Evolutionary conservation across 495 filamentous ascomycete genomes (phyloP).

Genomic region (Podospora pseudocomata): DNA sequence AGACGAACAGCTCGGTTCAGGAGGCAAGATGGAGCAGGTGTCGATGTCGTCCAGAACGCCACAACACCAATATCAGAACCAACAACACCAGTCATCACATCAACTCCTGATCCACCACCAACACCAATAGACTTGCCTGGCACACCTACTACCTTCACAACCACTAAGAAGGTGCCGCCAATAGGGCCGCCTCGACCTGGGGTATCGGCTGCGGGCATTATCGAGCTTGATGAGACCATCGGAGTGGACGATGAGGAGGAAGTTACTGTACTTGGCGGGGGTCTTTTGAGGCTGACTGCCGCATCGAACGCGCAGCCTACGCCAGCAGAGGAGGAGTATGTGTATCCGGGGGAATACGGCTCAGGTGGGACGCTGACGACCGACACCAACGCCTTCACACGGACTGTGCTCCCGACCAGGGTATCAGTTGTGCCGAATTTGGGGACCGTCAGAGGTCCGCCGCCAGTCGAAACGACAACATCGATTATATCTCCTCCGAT

Average conservation of each 20-base stretch:
- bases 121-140: background rate
- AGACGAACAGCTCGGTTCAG: constrained; percentile 8
- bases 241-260: background rate
- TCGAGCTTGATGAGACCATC: background rate
- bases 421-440: constrained; percentile 16
- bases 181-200: background rate
- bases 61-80: constrained; percentile 5
- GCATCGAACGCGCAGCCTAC: constrained; percentile 7
- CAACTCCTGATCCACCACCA: background rate
- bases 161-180: background rate
- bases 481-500: background rate
- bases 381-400: constrained; percentile 17
- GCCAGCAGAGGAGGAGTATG: constrained; percentile 14
- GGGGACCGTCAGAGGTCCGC: constrained; percentile 13
- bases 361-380: constrained; percentile 21
- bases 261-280: background rate
- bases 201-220: background rate
- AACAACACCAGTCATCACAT: background rate
- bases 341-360: constrained; percentile 19
- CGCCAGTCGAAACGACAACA: constrained; percentile 14
- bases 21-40: constrained; percentile 13
- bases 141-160: background rate
- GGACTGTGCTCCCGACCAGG: constrained; percentile 18
- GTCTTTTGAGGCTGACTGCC: background rate
- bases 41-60: constrained; percentile 8